Evolutionary conservation across 148 eudicot species (phyloP).

Genomic region (Limonium bicolor): DNA sequence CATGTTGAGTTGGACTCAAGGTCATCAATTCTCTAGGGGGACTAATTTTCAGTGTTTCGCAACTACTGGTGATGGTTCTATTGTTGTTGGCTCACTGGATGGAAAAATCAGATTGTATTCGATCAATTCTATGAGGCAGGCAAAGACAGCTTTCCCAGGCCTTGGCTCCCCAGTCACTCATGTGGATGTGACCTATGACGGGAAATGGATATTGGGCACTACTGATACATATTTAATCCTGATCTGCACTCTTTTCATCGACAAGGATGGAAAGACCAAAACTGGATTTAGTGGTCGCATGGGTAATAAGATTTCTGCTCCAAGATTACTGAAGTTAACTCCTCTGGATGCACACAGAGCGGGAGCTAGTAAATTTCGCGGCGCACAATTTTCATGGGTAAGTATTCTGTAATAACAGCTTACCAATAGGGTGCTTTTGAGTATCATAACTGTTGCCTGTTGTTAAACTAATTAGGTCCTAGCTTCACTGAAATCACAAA

Average conservation of each 20-base stretch:
- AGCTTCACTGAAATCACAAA: too few relatives aligned
- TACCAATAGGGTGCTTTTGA: too few relatives aligned
- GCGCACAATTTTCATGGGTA: conserved; percentile 49
- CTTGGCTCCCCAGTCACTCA: conserved; percentile 86
- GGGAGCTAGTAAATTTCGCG: conserved; percentile 30
- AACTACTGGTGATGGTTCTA: conserved; percentile 90
- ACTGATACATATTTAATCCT: conserved; percentile 86
- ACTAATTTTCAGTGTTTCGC: conserved; percentile 98
- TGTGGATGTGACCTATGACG: conserved; percentile 97
- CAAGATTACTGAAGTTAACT: conserved; percentile 41
- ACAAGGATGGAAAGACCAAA: conserved; percentile 90
- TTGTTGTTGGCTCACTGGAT: conserved; percentile 92
- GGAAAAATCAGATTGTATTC: conserved; percentile 93
- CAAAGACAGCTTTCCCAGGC: conserved; percentile 98
- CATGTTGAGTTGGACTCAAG: conserved; percentile 82
- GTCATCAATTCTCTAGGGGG: conserved; percentile 91
- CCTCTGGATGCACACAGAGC: conserved; percentile 41
- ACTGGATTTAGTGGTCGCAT: conserved; percentile 84
- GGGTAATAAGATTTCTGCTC: conserved; percentile 89
- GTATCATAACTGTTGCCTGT: too few relatives aligned
- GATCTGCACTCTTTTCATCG: conserved; percentile 78
- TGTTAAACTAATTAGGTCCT: too few relatives aligned
- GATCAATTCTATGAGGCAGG: conserved; percentile 86
- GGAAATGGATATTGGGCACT: conserved; percentile 95
- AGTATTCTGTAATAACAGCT: conserved; percentile 1